Evolutionary conservation across 768 basidiomycete species (phyloP), one percentile per base, ranked within the genome.

Genomic region (Psilocybe cubensis): DNA sequence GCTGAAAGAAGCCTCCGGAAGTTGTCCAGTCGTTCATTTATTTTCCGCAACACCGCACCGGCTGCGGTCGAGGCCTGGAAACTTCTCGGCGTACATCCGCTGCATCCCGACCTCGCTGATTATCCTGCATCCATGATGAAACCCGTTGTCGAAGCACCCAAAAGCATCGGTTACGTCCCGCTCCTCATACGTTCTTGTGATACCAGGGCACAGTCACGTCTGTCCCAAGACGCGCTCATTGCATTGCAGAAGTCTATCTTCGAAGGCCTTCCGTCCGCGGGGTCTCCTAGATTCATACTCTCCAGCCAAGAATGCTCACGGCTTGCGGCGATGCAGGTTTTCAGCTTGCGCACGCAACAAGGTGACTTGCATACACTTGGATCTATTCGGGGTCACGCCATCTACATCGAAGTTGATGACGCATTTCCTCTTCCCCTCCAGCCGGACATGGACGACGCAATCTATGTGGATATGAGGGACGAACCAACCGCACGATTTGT

Each of bases 401-500:
- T 62, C 2, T 54, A 55, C 18, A 50, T 62, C 3, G 17, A 51
- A 6, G 24, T 62, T 18, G 28, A 46, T 25, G 48, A 47, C 14
- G 29, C 44, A 2, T 57, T 57, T 46, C 62, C 62, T 33, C 40
- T 63, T 3, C 62, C 62, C 9, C 8, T 54, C 24, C 45, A 33
- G 2, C 33, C 31, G 12, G 41, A 31, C 2, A 12, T 28, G 11
- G 56, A 50, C 23, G 45, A 46, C 21, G 24, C 25, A 20, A 51
- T 58, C 20, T 64, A 61, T 53, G 44, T 64, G 9, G 60, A 64
- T 29, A 51, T 59, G 35, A 20, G 44, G 31, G 57, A 57, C 20
- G 33, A 14, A 14, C 20, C 20, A 5, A 63, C 61, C 1, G 24
- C 20, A 9, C 4, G 12, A 21, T 35, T 62, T 42, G 43, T 52